These are phyloP conservation scores for Aspergillus pseudoviridinutans DNA, from an alignment of 2,329 filamentous ascomycete species.

Conservation along the genomic window DNA sequence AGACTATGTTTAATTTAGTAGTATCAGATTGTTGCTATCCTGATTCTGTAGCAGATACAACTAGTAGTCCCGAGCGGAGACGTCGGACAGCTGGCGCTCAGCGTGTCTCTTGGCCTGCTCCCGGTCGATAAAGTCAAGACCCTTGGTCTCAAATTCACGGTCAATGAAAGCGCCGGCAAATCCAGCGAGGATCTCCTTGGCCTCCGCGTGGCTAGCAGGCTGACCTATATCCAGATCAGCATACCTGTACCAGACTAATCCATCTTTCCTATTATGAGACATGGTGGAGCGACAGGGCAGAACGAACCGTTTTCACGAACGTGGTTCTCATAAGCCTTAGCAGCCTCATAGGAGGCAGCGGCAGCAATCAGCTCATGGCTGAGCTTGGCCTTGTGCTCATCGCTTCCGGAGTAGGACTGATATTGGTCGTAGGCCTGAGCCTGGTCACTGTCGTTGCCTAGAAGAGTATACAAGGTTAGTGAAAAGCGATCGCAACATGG, in stretches of 20 bases:
- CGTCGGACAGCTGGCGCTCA: slow-evolving; percentile 47
- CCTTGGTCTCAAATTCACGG: slow-evolving; percentile 66
- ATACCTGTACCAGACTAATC: background rate
- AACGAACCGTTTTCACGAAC: slow-evolving; percentile 62
- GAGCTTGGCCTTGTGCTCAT: slow-evolving; percentile 57
- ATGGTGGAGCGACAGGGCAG: background rate
- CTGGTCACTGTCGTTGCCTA: slow-evolving; percentile 6
- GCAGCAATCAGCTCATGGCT: slow-evolving; percentile 73
- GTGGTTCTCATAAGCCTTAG: slow-evolving; percentile 74
- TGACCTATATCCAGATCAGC: slow-evolving; percentile 49
- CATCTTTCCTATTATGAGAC: too few species aligned
- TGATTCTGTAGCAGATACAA: background rate
- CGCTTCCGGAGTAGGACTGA: slow-evolving; percentile 22
- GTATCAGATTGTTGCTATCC: background rate
- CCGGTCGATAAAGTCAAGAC: slow-evolving; percentile 55
- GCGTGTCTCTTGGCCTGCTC: slow-evolving; percentile 60
- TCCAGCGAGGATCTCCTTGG: slow-evolving; percentile 72
- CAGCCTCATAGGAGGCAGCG: slow-evolving; percentile 72
- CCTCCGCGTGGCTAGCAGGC: slow-evolving; percentile 64
- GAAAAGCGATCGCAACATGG: background rate
- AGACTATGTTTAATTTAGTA: background rate
- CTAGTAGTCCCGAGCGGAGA: slow-evolving; percentile 9
- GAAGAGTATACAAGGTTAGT: background rate
- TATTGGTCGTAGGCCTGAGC: slow-evolving; percentile 6
- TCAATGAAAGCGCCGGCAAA: slow-evolving; percentile 75